phyloP scores from a whole-genome alignment of 2,329 filamentous ascomycete species.

The Aureobasidium leucospermi region DNA sequence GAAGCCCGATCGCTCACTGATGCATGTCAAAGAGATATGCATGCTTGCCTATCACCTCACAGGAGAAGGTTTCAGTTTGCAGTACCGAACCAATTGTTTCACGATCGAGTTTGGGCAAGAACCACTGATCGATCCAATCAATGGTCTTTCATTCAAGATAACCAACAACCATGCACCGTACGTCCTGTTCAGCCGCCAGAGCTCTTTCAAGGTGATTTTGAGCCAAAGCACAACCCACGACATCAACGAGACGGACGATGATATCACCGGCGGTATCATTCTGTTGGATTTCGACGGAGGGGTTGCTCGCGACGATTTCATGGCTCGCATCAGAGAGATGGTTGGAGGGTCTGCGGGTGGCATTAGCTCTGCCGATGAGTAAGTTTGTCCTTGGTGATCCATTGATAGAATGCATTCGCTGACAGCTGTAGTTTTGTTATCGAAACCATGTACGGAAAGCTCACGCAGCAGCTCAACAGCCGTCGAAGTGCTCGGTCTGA shows the following conservation, averaged over 20 bases:
- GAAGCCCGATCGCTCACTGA: not conserved
- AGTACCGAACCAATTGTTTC: not conserved
- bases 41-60: constrained; percentile 4
- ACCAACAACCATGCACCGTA: not conserved
- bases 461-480: not conserved
- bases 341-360: not conserved
- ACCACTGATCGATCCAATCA: not conserved
- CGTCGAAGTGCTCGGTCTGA: not conserved
- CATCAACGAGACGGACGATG: not conserved
- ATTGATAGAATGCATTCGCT: not conserved
- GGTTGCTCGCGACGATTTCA: not conserved
- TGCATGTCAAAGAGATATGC: not conserved
- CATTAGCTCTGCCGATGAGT: not conserved
- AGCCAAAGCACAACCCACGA: not conserved
- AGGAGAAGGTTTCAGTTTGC: not conserved
- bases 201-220: not conserved
- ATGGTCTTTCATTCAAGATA: not conserved
- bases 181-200: not conserved
- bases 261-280: not conserved
- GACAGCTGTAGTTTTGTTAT: not conserved
- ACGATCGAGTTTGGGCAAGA: not conserved
- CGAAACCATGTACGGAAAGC: not conserved
- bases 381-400: not conserved
- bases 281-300: not conserved
- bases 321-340: not conserved